Conservation (phyloP, 1,284 basidiomycete genomes). For the Boletus semigastroideus region DNA sequence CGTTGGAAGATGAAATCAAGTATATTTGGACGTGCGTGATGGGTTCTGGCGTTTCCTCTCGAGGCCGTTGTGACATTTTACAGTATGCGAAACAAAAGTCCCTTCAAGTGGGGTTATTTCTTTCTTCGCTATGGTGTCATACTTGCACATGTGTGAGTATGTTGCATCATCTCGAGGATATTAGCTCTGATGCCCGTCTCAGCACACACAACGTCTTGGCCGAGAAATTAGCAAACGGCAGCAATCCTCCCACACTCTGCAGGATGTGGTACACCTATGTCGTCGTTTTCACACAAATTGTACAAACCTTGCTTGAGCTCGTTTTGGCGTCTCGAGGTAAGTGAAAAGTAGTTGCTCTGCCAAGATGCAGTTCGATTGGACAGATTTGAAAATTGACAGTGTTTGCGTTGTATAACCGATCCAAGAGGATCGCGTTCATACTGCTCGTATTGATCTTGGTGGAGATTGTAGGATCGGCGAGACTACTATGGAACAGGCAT, state of each 20-base stretch:
- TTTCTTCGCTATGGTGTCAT: conserved; percentile 18
- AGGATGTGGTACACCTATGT: conserved; percentile 11
- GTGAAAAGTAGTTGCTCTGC: conserved; percentile 1
- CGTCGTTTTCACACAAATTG: conserved; percentile 4
- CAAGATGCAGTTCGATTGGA: neutral
- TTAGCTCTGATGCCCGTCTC: neutral
- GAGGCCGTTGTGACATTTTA: neutral
- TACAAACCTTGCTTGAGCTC: conserved; percentile 14
- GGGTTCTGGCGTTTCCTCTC: neutral
- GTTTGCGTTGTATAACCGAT: conserved; percentile 24
- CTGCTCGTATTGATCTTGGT: conserved; percentile 12
- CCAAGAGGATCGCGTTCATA: conserved; percentile 13
- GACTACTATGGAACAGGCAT: neutral
- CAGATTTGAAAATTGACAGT: conserved; percentile 12
- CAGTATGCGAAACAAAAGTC: conserved; percentile 21
- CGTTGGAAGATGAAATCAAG: conserved; percentile 18
- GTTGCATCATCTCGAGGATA: neutral
- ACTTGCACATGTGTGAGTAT: conserved; percentile 17
- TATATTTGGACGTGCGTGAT: conserved; percentile 24
- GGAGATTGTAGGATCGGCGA: conserved; percentile 8
- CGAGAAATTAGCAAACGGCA: conserved; percentile 6
- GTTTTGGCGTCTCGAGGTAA: conserved; percentile 20
- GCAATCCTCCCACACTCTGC: conserved; percentile 13
- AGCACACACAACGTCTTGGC: conserved; percentile 13
- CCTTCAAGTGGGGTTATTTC: conserved; percentile 26